Conservation (phyloP, 805 yeast genomes). For the Jamesozyma spencerorum region DNA sequence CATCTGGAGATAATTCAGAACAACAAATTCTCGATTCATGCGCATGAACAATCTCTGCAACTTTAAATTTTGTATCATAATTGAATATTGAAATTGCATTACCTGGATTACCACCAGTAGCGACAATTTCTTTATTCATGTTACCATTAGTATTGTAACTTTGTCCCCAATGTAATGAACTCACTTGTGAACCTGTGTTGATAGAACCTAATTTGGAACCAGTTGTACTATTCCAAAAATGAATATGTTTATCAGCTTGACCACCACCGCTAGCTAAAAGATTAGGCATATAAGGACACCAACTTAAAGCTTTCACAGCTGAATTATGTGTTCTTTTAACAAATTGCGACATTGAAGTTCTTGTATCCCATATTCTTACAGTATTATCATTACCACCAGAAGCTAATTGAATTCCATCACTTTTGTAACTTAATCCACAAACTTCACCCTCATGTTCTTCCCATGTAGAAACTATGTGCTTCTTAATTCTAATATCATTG, state of each 20-base stretch:
- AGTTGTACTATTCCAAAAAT: slow-evolving; percentile 91
- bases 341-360: slow-evolving; percentile 60
- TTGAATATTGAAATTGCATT: slow-evolving; percentile 77
- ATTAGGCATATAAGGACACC: slow-evolving; percentile 84
- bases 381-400: slow-evolving; percentile 93
- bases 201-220: slow-evolving; percentile 81
- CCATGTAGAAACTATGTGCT: slow-evolving; percentile 56
- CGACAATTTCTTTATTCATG: slow-evolving; percentile 58
- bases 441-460: slow-evolving; percentile 77
- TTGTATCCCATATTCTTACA: slow-evolving; percentile 87
- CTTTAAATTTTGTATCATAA: slow-evolving; percentile 76
- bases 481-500: slow-evolving; percentile 81
- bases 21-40: slow-evolving; percentile 83
- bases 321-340: slow-evolving; percentile 77
- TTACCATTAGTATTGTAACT: slow-evolving; percentile 23
- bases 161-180: slow-evolving; percentile 89
- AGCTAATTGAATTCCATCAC: slow-evolving; percentile 78
- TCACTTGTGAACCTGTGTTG: slow-evolving; percentile 88
- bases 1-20: slow-evolving; percentile 84
- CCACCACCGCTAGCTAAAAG: slow-evolving; percentile 97
- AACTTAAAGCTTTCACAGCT: slow-evolving; percentile 88
- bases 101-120: slow-evolving; percentile 89
- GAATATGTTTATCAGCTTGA: slow-evolving; percentile 75
- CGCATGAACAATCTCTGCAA: slow-evolving; percentile 77
- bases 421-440: slow-evolving; percentile 81